phyloP scores from a whole-genome alignment of 768 basidiomycete species.

The Amylocystis lapponica region DNA sequence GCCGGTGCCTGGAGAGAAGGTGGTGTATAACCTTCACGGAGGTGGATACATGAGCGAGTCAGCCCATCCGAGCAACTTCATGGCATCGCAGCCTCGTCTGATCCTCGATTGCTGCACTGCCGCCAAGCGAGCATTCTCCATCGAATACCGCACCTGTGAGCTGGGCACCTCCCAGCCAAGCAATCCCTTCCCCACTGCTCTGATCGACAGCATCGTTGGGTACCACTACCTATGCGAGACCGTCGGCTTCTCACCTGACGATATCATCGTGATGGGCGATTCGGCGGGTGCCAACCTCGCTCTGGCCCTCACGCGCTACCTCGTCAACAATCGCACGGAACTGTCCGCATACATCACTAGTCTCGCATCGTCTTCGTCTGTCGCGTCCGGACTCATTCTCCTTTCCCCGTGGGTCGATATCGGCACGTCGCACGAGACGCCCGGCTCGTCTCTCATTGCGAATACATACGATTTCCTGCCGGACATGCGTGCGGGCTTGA shows the following conservation, averaged over 20 bases:
- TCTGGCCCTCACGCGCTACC: conserved; percentile 32
- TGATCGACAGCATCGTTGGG: conserved; percentile 21
- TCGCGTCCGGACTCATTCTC: conserved; percentile 35
- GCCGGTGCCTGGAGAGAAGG: conserved; percentile 46
- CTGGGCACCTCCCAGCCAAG: conserved; percentile 17
- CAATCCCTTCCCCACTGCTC: conserved; percentile 46
- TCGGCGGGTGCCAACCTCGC: conserved; percentile 52
- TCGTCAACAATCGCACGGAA: conserved; percentile 10
- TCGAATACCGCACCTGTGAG: conserved; percentile 44
- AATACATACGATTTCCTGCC: conserved; percentile 24
- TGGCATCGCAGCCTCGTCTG: background rate
- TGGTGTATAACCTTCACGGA: conserved; percentile 60
- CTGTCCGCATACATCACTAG: background rate
- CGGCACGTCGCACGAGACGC: conserved; percentile 31
- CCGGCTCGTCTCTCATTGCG: conserved; percentile 8
- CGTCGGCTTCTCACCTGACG: conserved; percentile 34
- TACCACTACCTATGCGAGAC: conserved; percentile 43
- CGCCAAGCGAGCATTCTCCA: conserved; percentile 26
- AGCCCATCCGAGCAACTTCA: background rate
- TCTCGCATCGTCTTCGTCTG: conserved; percentile 10
- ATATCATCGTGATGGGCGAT: conserved; percentile 46
- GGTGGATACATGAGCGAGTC: conserved; percentile 38
- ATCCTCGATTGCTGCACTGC: conserved; percentile 21
- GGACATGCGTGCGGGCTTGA: conserved; percentile 5
- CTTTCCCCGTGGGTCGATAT: conserved; percentile 56